These are phyloP conservation scores for Mortierella hygrophila DNA, from an alignment of 192 early-diverging fungal genomes.

Conservation along the genomic window DNA sequence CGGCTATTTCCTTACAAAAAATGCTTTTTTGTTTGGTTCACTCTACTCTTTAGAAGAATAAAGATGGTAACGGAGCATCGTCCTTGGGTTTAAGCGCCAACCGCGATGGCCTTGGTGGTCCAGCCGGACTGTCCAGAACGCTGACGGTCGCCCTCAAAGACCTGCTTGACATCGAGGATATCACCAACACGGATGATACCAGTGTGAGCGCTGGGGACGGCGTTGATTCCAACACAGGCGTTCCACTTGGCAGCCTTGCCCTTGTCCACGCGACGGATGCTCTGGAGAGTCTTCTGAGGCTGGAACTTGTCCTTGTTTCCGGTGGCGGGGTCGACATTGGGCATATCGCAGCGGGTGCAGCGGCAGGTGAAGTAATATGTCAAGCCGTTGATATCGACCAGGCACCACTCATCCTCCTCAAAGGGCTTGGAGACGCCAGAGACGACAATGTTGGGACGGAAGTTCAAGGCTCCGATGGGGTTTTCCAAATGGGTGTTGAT, in stretches of 20 bases:
- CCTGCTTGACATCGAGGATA: conserved; percentile 42
- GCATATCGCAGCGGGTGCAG: conserved; percentile 73
- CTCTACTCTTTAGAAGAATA: neutral
- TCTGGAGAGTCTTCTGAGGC: conserved; percentile 66
- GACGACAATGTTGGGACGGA: conserved; percentile 85
- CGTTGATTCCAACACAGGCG: conserved; percentile 64
- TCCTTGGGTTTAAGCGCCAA: conserved; percentile 33
- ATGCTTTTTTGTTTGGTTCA: neutral
- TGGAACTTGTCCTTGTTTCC: conserved; percentile 65
- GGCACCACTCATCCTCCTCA: conserved; percentile 80
- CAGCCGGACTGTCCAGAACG: conserved; percentile 36
- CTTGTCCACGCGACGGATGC: conserved; percentile 64
- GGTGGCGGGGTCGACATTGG: conserved; percentile 66
- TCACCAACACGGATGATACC: conserved; percentile 44
- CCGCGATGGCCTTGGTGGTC: conserved; percentile 28
- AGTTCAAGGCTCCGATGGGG: conserved; percentile 66
- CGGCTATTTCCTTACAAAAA: neutral
- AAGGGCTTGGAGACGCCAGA: conserved; percentile 60
- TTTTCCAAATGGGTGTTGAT: conserved; percentile 70
- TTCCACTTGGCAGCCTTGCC: conserved; percentile 58
- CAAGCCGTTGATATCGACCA: conserved; percentile 61
- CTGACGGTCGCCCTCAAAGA: conserved; percentile 43
- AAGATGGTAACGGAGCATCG: neutral
- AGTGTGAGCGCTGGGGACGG: conserved; percentile 32
- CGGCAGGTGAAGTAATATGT: conserved; percentile 67